Conservation (phyloP, 768 basidiomycete genomes). For the Plicaturopsis crispa region DNA sequence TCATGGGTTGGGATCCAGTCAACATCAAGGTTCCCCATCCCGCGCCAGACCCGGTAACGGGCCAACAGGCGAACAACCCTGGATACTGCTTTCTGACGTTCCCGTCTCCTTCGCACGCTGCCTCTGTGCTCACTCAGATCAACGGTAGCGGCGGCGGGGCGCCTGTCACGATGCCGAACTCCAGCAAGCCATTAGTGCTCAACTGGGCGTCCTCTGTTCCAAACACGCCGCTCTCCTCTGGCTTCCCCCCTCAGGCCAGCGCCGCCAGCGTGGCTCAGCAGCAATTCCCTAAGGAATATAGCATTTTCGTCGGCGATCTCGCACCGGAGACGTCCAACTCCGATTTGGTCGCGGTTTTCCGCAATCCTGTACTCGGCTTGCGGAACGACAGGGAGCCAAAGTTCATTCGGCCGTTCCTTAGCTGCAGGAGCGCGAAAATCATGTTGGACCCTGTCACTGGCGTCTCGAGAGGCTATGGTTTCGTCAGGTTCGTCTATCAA, state of each 20-base stretch:
- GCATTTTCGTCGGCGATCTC: constrained; percentile 91
- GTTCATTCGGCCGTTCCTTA: constrained; percentile 81
- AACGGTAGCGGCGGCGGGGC: constrained; percentile 33
- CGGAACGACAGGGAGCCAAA: constrained; percentile 83
- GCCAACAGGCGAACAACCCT: constrained; percentile 72
- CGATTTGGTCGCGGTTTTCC: constrained; percentile 91
- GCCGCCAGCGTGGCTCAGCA: constrained; percentile 27
- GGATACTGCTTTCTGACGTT: constrained; percentile 89
- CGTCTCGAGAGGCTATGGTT: constrained; percentile 86
- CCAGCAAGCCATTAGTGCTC: constrained; percentile 70
- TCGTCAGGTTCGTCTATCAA: constrained; percentile 61
- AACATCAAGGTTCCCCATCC: constrained; percentile 66
- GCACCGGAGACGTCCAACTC: constrained; percentile 91
- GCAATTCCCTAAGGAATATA: constrained; percentile 79
- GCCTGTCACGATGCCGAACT: constrained; percentile 77
- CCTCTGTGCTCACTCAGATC: constrained; percentile 64
- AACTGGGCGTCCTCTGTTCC: constrained; percentile 60
- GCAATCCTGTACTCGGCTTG: constrained; percentile 81
- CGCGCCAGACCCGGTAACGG: constrained; percentile 45
- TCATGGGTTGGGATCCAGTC: constrained; percentile 84
- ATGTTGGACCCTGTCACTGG: constrained; percentile 91
- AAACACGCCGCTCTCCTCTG: constrained; percentile 23
- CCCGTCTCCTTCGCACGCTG: constrained; percentile 60
- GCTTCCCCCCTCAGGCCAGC: constrained; percentile 9
- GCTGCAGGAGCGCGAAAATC: constrained; percentile 93